phyloP scores from a whole-genome alignment of 1,284 basidiomycete genomes.

The Crucibulum cyathiforme region DNA sequence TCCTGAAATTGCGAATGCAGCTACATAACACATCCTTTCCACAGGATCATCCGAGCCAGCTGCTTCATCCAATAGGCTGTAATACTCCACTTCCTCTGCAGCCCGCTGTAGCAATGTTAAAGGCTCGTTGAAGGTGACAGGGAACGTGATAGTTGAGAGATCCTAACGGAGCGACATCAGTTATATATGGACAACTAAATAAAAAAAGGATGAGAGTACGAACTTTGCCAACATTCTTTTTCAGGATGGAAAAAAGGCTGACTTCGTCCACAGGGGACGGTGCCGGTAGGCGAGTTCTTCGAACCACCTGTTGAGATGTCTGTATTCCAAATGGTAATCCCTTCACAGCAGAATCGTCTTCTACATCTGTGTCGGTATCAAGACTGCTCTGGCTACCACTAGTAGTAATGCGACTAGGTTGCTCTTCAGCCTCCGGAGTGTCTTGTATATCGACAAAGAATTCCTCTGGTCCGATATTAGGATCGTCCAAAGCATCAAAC shows the following conservation, averaged over 20 bases:
- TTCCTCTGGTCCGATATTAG: slow-evolving; percentile 66
- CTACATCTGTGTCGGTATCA: slow-evolving; percentile 50
- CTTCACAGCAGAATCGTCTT: slow-evolving; percentile 36
- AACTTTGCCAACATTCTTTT: slow-evolving; percentile 93
- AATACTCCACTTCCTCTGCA: slow-evolving; percentile 87
- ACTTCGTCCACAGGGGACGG: slow-evolving; percentile 82
- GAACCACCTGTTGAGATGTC: slow-evolving; percentile 42
- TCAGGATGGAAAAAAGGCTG: slow-evolving; percentile 84
- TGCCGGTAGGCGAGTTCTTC: slow-evolving; percentile 72
- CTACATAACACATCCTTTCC: slow-evolving; percentile 78
- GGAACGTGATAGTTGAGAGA: slow-evolving; percentile 83
- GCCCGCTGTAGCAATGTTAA: slow-evolving; percentile 80
- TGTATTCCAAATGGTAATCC: neutral
- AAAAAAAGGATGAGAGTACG: slow-evolving; percentile 2
- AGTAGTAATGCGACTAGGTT: slow-evolving; percentile 43
- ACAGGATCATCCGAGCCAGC: slow-evolving; percentile 65
- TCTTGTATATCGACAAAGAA: slow-evolving; percentile 62
- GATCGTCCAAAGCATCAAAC: slow-evolving; percentile 71
- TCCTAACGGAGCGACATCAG: slow-evolving; percentile 55
- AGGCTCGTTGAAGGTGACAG: slow-evolving; percentile 90
- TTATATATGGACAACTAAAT: slow-evolving; percentile 8
- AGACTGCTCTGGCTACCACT: slow-evolving; percentile 48
- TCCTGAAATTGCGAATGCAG: slow-evolving; percentile 84
- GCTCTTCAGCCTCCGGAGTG: slow-evolving; percentile 49
- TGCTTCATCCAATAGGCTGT: slow-evolving; percentile 72